Percentiles rank a stretch among this genome's conserved stretches.
These are phyloP conservation scores for Boletellus ananiceps DNA, from an alignment of 768 basidiomycete genomes.

Conservation along the genomic window DNA sequence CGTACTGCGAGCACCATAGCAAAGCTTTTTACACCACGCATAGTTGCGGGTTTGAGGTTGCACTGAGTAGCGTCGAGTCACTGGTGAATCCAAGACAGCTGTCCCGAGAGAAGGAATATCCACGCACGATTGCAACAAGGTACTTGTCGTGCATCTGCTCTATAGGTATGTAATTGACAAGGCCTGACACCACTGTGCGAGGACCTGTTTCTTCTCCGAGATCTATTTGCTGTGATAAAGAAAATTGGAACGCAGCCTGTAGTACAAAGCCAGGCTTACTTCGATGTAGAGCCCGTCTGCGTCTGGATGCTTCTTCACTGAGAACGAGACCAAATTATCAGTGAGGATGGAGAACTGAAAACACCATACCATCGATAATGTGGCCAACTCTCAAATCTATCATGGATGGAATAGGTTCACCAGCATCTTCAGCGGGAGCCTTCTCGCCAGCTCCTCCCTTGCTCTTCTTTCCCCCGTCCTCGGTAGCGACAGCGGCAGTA, in stretches of 20 bases:
- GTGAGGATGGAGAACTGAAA: not conserved
- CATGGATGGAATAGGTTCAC: conserved; percentile 92
- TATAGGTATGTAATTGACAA: conserved; percentile 94
- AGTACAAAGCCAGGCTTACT: conserved; percentile 35
- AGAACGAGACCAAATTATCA: conserved; percentile 5
- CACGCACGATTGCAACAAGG: conserved; percentile 74
- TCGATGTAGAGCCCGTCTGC: conserved; percentile 98
- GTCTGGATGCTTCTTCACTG: conserved; percentile 95
- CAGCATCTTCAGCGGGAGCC: conserved; percentile 52
- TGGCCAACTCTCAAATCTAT: conserved; percentile 93
- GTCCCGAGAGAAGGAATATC: not conserved
- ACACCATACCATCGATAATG: conserved; percentile 76
- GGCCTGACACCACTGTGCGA: conserved; percentile 92
- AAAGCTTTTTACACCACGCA: conserved; percentile 97
- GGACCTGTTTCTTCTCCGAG: conserved; percentile 93
- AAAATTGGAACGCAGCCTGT: not conserved
- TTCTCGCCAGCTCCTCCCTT: conserved; percentile 34
- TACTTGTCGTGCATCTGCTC: conserved; percentile 86
- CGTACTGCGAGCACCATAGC: conserved; percentile 95
- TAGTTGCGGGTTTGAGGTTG: conserved; percentile 92
- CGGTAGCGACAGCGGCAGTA: conserved; percentile 12
- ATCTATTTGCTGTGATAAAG: conserved; percentile 76
- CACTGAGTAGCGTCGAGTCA: conserved; percentile 43
- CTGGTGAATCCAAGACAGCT: not conserved
- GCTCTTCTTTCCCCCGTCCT: conserved; percentile 37